phyloP scores from a whole-genome alignment of 441 rosid genomes.

The Bocquillonia castaneifolia region DNA sequence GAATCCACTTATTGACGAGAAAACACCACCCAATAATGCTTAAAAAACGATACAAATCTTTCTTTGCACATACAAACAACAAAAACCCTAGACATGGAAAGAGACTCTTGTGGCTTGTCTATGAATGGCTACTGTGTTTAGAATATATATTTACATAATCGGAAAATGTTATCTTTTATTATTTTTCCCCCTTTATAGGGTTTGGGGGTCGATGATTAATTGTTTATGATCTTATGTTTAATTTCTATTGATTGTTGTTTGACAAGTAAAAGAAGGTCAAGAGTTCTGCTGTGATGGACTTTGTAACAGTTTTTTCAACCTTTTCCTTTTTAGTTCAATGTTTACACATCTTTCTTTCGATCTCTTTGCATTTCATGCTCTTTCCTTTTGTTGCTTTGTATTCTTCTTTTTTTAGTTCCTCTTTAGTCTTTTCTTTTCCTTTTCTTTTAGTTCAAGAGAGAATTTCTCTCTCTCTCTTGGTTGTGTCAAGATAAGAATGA shows the following conservation, averaged over 20 bases:
- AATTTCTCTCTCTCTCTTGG: background rate
- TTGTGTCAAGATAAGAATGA: constrained; percentile 31
- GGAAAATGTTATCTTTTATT: constrained; percentile 11
- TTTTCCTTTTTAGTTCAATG: constrained; percentile 24
- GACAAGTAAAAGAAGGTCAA: constrained; percentile 12
- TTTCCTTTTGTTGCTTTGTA: constrained; percentile 18
- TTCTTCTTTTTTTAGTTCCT: constrained; percentile 21
- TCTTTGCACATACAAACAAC: constrained; percentile 22
- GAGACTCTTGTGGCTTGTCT: constrained; percentile 6
- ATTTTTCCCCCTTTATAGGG: background rate
- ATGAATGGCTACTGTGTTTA: background rate
- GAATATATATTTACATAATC: background rate
- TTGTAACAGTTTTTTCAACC: constrained; percentile 24
- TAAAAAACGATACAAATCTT: constrained; percentile 23
- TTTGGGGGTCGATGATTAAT: background rate
- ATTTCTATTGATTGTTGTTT: constrained; percentile 12
- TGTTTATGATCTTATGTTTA: constrained; percentile 15
- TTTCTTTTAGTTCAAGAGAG: background rate
- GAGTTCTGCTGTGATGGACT: constrained; percentile 26
- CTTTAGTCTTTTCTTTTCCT: background rate
- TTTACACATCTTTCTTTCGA: no score
- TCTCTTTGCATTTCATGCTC: constrained; percentile 16
- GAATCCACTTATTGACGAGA: constrained; percentile 26
- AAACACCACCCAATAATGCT: constrained; percentile 13
- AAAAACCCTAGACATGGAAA: constrained; percentile 53